Base-by-base conservation (phyloP, 257 asterid species). In the Nicotiana obtusifolia region DNA sequence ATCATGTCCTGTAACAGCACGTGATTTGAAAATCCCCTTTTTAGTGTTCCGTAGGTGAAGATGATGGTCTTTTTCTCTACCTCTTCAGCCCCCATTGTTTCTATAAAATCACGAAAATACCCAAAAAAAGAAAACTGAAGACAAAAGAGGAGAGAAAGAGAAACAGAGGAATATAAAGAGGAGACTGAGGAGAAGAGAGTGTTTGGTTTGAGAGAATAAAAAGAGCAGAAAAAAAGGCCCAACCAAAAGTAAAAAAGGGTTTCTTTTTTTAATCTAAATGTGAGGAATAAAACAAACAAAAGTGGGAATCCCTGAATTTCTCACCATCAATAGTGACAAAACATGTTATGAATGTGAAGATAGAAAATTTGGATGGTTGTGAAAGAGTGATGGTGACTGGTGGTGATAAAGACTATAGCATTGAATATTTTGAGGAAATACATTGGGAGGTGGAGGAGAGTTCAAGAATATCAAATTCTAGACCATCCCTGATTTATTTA, bases 41-140 rank as follows among this genome's bases (percentile, higher is more conserved):
- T 93, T 0, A 93, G 89, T 14, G 98, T 93, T 85, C 97, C 98
- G 89, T 93, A 93, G 57, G 97, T 90, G 92, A 93, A 92, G 1
- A 93, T 81, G 4, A 88, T 85, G 49, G 87, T 81, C 9, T n/a
- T 28, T 75, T 75, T 75, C 9, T 75, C 62, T 73, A 41, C n/a
- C 53, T 53, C 35, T 69, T 69, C 57, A 69, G 33, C 26, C 61
- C 33, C 79, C 79, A 75, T 75, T 49, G 62, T 47, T 24, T 26
- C 31, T 1, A 1, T 44, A 37, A 37, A 28, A 47, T 73, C 24
- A 47, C 22, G 15, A n/a, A 47, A 22, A 14, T 75, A 24, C 24
- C 62, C 5, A 30, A 30, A 30, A 30, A 30, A 24, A 71, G 6
- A 44, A 44, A 44, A 19, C 5, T 19, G 49, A 47, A 31, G 7